Evolutionary conservation across 768 basidiomycete genomes (phyloP).

Genomic region (Amanita polypyramis): DNA sequence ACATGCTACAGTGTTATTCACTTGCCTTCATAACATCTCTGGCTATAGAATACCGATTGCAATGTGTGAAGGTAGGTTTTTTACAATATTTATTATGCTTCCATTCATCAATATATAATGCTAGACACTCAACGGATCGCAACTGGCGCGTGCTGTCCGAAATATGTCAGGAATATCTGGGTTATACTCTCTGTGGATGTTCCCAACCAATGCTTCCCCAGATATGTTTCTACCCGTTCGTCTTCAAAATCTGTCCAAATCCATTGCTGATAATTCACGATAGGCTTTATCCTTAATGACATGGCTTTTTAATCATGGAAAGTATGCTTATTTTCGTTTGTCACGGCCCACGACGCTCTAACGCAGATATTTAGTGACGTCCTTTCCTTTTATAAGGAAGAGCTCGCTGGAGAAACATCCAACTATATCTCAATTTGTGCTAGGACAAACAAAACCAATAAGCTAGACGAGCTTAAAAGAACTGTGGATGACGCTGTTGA

Average conservation of each 20-base stretch:
- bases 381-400: neutral
- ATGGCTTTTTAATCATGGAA: neutral
- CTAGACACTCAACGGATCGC: neutral
- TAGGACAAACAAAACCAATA: neutral
- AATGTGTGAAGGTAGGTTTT: neutral
- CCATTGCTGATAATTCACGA: neutral
- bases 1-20: neutral
- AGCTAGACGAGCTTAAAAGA: neutral
- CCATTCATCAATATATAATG: neutral
- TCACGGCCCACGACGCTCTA: too few relatives aligned
- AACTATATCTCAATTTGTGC: neutral
- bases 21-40: neutral
- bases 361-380: neutral
- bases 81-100: too few relatives aligned
- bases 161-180: neutral
- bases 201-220: neutral
- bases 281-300: neutral
- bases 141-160: neutral
- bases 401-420: too few relatives aligned
- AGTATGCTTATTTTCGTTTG: neutral
- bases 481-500: neutral
- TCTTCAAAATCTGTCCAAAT: neutral
- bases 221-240: neutral
- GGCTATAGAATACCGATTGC: neutral
- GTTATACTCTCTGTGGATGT: neutral